Evolutionary conservation across 176 grass and related monocot species (phyloP), one percentile per base, ranked within the genome.

Genomic region (Carex parvula): DNA sequence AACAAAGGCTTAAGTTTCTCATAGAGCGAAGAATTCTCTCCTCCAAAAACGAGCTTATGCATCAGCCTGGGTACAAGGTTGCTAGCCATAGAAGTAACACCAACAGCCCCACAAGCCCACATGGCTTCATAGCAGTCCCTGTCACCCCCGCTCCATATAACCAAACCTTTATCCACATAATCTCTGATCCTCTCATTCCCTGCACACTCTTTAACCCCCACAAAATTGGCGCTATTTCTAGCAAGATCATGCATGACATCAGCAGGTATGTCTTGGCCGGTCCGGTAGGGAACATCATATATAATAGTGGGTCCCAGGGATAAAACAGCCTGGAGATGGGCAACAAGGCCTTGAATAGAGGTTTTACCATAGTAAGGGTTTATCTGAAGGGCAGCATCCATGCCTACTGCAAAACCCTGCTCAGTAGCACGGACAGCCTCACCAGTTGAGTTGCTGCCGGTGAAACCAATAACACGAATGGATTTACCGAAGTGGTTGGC

Each of bases 301-400:
- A 94, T 94, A 67, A 94, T 90, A 35, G 89, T 93, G 68, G 95
- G 95, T n/a, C 92, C 95, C 89, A 91, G 92, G 0, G 89, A 87
- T 20, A 98, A 92, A 26, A 95, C 91, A 64, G 91, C 84, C 53
- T 90, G 76, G 73, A 98, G 92, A 90, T 98, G 92, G 24, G 92
- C 76, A 29, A 93, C 54, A 78, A 98, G 63, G 60, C 95, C 91
- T 85, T 88, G 85, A 15, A 71, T 83, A 1, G 95, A 98, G 14
- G 95, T 98, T 85, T 98, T 98, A 46, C 95, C 91, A 50, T 95
- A 95, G 66, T 98, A 98, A 77, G 95, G 95, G 84, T 98, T 95
- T 71, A 98, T 94, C 64, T 98, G 95, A 72, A 98, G 93, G 77
- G 95, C 90, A 75, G 95, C 95, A 86, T 98, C 89, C 92, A 98